Evolutionary conservation across 805 yeast species (phyloP).

Genomic region (Blastobotrys parvus): DNA sequence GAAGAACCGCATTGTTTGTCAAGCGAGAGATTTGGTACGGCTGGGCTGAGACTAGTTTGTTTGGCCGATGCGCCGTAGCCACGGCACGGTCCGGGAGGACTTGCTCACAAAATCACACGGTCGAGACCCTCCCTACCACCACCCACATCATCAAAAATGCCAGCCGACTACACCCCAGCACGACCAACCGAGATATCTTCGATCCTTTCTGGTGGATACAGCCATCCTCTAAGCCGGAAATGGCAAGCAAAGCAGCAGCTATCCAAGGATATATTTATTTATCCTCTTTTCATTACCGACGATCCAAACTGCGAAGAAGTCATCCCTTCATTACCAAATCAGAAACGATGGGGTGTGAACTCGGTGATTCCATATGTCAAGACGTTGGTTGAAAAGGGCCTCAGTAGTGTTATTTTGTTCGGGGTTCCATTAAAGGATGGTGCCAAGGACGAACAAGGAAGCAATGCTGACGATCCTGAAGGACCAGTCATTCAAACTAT

Average conservation of each 20-base stretch:
- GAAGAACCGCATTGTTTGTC: no score
- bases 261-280: conserved; percentile 81
- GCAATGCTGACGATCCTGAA: conserved; percentile 90
- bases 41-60: no score
- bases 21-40: no score
- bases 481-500: conserved; percentile 89
- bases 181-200: conserved; percentile 60
- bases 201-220: conserved; percentile 86
- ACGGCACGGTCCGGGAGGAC: no score
- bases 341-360: conserved; percentile 79
- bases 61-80: no score
- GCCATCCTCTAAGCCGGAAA: conserved; percentile 76
- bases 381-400: conserved; percentile 67
- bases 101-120: no score
- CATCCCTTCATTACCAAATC: conserved; percentile 78
- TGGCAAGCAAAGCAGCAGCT: conserved; percentile 90
- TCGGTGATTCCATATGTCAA: conserved; percentile 65
- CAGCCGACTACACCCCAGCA: conserved; percentile 57
- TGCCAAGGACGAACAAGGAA: conserved; percentile 70
- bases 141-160: conserved; percentile 4
- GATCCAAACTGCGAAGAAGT: conserved; percentile 66
- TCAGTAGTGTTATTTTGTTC: conserved; percentile 77
- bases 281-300: conserved; percentile 83
- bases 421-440: conserved; percentile 81
- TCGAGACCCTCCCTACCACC: background rate